Evolutionary conservation across 2,329 filamentous ascomycete genomes (phyloP), one percentile per base, ranked within the genome.

Genomic region (Neonectria sp.): DNA sequence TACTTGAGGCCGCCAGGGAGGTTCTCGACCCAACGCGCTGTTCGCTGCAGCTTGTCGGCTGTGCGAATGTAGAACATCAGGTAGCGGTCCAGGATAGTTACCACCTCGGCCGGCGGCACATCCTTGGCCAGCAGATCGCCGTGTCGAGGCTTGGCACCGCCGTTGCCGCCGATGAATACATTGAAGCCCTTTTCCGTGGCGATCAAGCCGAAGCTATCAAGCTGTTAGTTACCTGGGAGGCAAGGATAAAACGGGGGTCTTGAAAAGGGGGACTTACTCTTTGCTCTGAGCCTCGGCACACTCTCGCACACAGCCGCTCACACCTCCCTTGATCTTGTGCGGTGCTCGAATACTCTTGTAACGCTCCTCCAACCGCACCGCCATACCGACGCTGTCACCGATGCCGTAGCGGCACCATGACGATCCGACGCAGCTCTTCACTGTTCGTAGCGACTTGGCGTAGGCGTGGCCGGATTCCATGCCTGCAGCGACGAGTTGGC

Each of bases 61-160:
- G 95, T 97, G 72, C 94, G 93, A 75, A 97, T 96, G 82, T 97
- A 97, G 85, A 97, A 95, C 82, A 95, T 94, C 27, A 97, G 88
- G 77, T 96, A 97, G 51, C 95, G 91, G 79, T 97, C 95, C 3
- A 97, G 85, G 65, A 97, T 92, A 1, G 93, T 90, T 9, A 97
- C 86, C 9, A 97, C 91, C 75, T 97, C 92, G 58, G 93, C 90
- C 0, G 93, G 92, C 0, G 93, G 90, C 0, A 97, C 94, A 74
- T 97, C 94, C 78, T 95, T 95, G 67, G 93, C 94, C 1, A 97
- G 87, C 2, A 97, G 86, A 74, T 97, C 93, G 1, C 92, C 90
- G 78, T 97, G 95, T 43, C 89, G 86, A 5, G 95, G 95, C 73
- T 93, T 95, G 17, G 94, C 94, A 66, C 95, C 95, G 59, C 95